A percentile compares a stretch with the other conserved stretches of the same genome.
Conservation (phyloP, 2,329 filamentous ascomycete species). For the Zopfia rhizophila region DNA sequence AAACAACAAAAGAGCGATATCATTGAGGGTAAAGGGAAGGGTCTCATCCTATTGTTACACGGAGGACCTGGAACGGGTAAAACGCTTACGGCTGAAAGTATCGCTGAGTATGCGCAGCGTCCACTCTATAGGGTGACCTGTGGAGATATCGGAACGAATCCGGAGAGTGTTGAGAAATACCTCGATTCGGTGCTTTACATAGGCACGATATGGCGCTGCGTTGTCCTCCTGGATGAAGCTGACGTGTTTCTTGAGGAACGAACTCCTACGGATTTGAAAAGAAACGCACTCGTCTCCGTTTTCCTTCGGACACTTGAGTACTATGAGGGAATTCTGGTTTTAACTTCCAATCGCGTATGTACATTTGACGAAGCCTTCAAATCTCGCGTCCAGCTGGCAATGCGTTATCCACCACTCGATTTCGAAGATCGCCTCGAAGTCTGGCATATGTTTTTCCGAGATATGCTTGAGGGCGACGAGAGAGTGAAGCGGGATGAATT, state of each 20-base stretch:
- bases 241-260: constrained; percentile 68
- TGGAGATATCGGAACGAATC: constrained; percentile 20
- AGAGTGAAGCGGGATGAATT: constrained; percentile 25
- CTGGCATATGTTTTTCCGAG: constrained; percentile 33
- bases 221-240: constrained; percentile 65
- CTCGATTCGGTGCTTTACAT: constrained; percentile 20
- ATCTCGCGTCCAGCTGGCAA: constrained; percentile 53
- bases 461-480: constrained; percentile 4
- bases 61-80: constrained; percentile 40
- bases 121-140: constrained; percentile 35
- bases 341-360: constrained; percentile 55
- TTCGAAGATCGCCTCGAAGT: constrained; percentile 36
- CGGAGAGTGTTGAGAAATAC: constrained; percentile 27
- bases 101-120: constrained; percentile 21
- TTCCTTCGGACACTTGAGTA: constrained; percentile 53
- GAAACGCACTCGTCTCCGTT: constrained; percentile 33
- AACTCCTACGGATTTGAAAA: constrained; percentile 19
- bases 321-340: constrained; percentile 55
- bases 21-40: constrained; percentile 55
- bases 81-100: constrained; percentile 24
- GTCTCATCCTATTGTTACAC: constrained; percentile 40
- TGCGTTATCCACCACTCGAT: constrained; percentile 47
- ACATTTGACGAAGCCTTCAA: constrained; percentile 54
- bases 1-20: constrained; percentile 45
- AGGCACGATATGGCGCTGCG: constrained; percentile 56